Evolutionary conservation across 495 filamentous ascomycete genomes (phyloP), one percentile per base, ranked within the genome.

Genomic region (Aspergillus funiculosus): DNA sequence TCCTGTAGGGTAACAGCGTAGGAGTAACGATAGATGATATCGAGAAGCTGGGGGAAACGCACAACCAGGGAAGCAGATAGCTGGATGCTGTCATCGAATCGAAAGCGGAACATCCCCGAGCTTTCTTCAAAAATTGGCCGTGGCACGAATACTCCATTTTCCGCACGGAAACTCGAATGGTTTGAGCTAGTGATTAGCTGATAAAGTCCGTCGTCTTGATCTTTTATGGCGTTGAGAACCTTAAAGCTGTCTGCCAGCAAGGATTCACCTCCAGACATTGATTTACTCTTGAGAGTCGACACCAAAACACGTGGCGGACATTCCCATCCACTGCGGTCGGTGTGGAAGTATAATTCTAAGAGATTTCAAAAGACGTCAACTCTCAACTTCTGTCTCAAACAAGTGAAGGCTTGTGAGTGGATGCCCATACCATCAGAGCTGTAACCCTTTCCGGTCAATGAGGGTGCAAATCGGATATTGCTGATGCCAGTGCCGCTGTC

Each of bases 41-140:
- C 21, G 6, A 45, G 29, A 0, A 51, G 19, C 27, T 40, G 27
- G 1, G 34, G 15, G 42, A 51, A 51, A 17, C 41, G 34, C 27
- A 32, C 9, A 7, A 45, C 41, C 26, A 45, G 10, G 17, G 41
- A 39, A 6, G 48, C 41, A 20, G 48, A 51, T 4, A 45, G 27
- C 27, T 51, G 40, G 10, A 51, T 51, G 13, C 27, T 27, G 34
- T 51, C 40, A 24, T 50, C 48, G 34, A 50, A 50, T 10, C 48
- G 48, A 21, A 50, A 50, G 15, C 48, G 48, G 14, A 50, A 42
- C 26, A 50, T 28, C 13, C 41, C 32, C 17, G 34, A 22, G 20
- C 2, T 27, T 20, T 43, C 41, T 2, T 50, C 22, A 18, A 44
- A 50, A 7, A 50, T 44, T 5, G 48, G 40, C 21, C 48, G 40